A percentile compares a stretch with the other conserved stretches of the same genome.
Conservation (phyloP, 2,329 filamentous ascomycete species). For the Penicillium hordei region DNA sequence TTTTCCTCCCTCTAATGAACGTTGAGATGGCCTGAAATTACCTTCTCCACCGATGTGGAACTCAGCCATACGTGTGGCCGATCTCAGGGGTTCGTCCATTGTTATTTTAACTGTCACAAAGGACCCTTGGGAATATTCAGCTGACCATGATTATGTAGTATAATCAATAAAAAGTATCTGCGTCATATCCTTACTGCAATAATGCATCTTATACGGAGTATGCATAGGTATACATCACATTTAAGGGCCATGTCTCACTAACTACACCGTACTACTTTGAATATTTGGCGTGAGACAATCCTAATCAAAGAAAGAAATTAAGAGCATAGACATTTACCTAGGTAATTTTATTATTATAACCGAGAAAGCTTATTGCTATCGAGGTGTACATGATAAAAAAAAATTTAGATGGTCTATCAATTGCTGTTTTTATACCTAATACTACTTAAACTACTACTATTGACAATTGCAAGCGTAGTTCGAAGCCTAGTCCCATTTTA, state of each 20-base stretch:
- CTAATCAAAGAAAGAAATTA: neutral
- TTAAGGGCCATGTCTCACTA: neutral
- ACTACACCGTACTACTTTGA: neutral
- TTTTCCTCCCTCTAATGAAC: neutral
- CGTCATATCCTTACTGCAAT: neutral
- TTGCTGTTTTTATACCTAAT: neutral
- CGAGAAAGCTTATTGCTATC: neutral
- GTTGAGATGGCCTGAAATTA: slow-evolving; percentile 5
- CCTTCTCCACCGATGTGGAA: slow-evolving; percentile 18
- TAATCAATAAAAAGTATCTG: neutral
- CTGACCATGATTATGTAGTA: neutral
- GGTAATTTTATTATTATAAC: neutral
- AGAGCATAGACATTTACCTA: neutral
- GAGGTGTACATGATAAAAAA: neutral
- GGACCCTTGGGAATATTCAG: neutral
- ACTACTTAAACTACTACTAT: slow-evolving; percentile 1
- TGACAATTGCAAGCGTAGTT: neutral
- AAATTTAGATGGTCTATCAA: slow-evolving; percentile 1
- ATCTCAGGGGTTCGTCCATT: slow-evolving; percentile 26
- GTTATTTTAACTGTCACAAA: neutral
- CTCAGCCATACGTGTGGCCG: slow-evolving; percentile 2
- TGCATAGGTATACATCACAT: neutral
- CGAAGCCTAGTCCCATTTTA: neutral
- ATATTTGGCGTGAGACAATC: slow-evolving; percentile 1
- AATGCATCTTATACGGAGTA: neutral